phyloP scores from a whole-genome alignment of 1,139 yeast genomes.

The Saccharomyces hybrid region DNA sequence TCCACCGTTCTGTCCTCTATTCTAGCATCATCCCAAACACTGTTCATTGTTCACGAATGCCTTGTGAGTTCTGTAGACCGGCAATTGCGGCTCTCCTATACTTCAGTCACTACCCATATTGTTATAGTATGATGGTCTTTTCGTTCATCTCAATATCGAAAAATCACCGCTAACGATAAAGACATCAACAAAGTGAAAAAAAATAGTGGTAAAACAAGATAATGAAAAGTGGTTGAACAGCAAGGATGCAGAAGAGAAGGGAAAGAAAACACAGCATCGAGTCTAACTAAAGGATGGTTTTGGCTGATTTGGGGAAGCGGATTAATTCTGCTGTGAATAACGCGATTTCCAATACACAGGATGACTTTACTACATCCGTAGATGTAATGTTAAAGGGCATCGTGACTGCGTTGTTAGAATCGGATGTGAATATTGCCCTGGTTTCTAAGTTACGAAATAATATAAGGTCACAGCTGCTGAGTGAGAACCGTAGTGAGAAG shows the following conservation, averaged over 20 bases:
- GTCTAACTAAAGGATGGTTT: constrained; percentile 51
- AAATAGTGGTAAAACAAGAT: not conserved
- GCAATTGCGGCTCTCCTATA: not conserved
- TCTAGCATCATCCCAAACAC: not conserved
- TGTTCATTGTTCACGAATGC: not conserved
- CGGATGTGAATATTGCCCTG: constrained; percentile 83
- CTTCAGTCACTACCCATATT: not conserved
- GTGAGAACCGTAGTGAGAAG: constrained; percentile 21
- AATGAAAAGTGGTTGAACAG: not conserved
- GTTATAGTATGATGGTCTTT: not conserved
- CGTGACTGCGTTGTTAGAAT: constrained; percentile 80
- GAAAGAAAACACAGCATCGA: not conserved
- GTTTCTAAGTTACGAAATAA: constrained; percentile 73
- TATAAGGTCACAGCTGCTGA: constrained; percentile 50
- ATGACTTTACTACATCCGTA: constrained; percentile 49
- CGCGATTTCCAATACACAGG: constrained; percentile 57
- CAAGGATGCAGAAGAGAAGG: not conserved
- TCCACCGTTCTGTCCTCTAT: not conserved
- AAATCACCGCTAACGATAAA: not conserved
- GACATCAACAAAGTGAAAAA: not conserved
- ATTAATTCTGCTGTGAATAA: constrained; percentile 70
- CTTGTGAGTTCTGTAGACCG: not conserved
- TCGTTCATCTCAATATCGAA: not conserved
- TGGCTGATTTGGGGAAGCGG: constrained; percentile 88
- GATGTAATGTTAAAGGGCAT: constrained; percentile 77